phyloP scores from a whole-genome alignment of 2,329 filamentous ascomycete genomes.

The Albifimbria verrucaria region DNA sequence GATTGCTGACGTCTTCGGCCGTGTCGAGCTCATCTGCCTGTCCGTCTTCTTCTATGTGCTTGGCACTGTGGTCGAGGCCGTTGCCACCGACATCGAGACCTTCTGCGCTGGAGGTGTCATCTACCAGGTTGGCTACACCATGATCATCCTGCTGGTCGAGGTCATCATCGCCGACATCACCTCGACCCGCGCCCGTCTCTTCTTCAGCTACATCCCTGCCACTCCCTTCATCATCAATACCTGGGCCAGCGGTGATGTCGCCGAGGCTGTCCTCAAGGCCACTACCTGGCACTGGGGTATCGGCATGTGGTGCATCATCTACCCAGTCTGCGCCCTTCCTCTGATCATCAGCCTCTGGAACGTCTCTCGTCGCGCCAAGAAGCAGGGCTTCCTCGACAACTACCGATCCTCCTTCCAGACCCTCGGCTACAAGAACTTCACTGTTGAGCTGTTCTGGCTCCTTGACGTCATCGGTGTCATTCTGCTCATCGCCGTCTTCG shows the following conservation, averaged over 20 bases:
- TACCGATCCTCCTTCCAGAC: slow-evolving; percentile 29
- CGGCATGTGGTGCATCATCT: slow-evolving; percentile 64
- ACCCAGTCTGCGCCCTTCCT: slow-evolving; percentile 54
- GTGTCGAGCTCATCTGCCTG: slow-evolving; percentile 53
- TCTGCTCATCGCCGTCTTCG: slow-evolving; percentile 42
- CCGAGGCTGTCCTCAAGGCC: slow-evolving; percentile 40
- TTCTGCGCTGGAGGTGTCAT: slow-evolving; percentile 58
- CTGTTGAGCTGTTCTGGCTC: slow-evolving; percentile 42
- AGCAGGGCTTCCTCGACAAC: slow-evolving; percentile 40
- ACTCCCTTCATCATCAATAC: slow-evolving; percentile 61
- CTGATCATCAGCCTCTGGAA: slow-evolving; percentile 50
- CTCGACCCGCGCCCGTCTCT: slow-evolving; percentile 57
- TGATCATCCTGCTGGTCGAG: slow-evolving; percentile 58
- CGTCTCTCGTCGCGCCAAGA: slow-evolving; percentile 50
- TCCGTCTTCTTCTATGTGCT: slow-evolving; percentile 60
- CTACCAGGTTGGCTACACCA: slow-evolving; percentile 63
- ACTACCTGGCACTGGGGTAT: slow-evolving; percentile 61
- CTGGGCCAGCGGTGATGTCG: slow-evolving; percentile 60
- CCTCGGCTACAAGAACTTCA: slow-evolving; percentile 28
- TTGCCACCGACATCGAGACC: slow-evolving; percentile 41
- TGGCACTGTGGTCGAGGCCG: slow-evolving; percentile 56
- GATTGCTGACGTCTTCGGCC: slow-evolving; percentile 62
- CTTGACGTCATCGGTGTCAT: slow-evolving; percentile 43
- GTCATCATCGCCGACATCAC: slow-evolving; percentile 63
- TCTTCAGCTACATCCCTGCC: slow-evolving; percentile 63